Evolutionary conservation across 345 rosid genomes (phyloP), one percentile per base, ranked within the genome.

Genomic region (Combretum micranthum): DNA sequence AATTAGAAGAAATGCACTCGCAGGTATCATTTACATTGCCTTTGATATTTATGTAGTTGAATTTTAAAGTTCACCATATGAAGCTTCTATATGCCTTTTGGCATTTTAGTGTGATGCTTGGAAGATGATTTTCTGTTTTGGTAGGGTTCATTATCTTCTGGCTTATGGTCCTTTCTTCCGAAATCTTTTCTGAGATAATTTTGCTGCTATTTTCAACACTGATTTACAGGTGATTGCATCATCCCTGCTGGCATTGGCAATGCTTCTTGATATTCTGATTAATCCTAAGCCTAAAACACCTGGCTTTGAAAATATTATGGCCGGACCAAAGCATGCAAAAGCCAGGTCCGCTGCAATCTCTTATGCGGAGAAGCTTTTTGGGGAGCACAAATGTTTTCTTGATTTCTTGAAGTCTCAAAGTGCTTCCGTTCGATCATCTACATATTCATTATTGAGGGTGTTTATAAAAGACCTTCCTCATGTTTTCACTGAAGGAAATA

Each of bases 1-100:
- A 93, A 72, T 63, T 83, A 68, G 81, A 85, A 74, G 94, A 93
- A 78, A 89, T 89, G 94, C 82, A 86, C 67, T 94, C 78, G 71
- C 97, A 93, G 97, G 97, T 93, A 73, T 63, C 50, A 50, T 19
- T 37, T 56, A 12, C 11, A 16, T n/a, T 12, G n/a, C 49, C 20
- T 16, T 20, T 42, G 17, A 18, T 44, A 8, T 23, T 55, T 42
- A 12, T 37, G 42, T 13, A 18, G 53, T 32, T 32, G 39, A 32
- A 32, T 32, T 32, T 32, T 11, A 1, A 32, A 32, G 7, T 32
- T 32, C 39, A 25, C 26, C 26, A 32, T 32, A 32, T 32, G 1
- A 32, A 32, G 7, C 39, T 32, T 32, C 9, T 4, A 32, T 32
- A 0, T 7, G 10, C 9, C 9, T 32, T 4, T 4, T 32, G 10